Conservation (phyloP, 495 filamentous ascomycete genomes). For the Amorphotheca resinae region DNA sequence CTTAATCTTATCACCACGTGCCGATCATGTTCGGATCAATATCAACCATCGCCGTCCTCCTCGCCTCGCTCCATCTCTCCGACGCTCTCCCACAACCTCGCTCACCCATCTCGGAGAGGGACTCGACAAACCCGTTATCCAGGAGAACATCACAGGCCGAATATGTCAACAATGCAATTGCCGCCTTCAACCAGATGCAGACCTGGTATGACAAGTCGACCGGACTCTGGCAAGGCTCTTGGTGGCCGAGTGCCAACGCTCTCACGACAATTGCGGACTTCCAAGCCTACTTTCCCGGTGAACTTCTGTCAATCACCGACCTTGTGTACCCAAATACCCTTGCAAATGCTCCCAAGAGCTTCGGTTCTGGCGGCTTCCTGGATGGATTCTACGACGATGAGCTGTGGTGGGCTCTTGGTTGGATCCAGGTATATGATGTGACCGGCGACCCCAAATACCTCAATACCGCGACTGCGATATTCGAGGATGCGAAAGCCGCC, state of each 20-base stretch:
- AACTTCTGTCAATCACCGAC: slow-evolving; percentile 3
- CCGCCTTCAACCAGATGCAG: slow-evolving; percentile 31
- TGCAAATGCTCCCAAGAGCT: slow-evolving; percentile 14
- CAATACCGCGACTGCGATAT: slow-evolving; percentile 44
- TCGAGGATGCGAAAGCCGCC: slow-evolving; percentile 42
- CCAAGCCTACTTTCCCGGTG: slow-evolving; percentile 31
- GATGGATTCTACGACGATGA: slow-evolving; percentile 62
- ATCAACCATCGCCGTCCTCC: slow-evolving; percentile 6
- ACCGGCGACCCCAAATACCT: slow-evolving; percentile 42
- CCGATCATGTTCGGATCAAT: too few relatives aligned
- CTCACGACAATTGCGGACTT: slow-evolving; percentile 54
- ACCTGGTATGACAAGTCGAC: slow-evolving; percentile 47
- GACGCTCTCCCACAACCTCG: slow-evolving; percentile 6
- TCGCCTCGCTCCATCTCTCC: background rate
- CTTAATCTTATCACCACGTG: too few relatives aligned
- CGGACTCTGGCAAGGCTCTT: slow-evolving; percentile 54
- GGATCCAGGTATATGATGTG: slow-evolving; percentile 53
- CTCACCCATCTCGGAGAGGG: slow-evolving; percentile 2
- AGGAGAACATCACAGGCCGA: slow-evolving; percentile 7
- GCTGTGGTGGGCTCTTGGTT: slow-evolving; percentile 59
- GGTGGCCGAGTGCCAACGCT: slow-evolving; percentile 68
- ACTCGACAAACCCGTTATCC: background rate
- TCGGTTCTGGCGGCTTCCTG: slow-evolving; percentile 30
- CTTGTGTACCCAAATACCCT: slow-evolving; percentile 28
- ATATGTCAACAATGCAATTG: slow-evolving; percentile 12